Percentiles rank a stretch among this genome's conserved stretches.
Evolutionary conservation across 2,329 filamentous ascomycete species (phyloP).

Genomic region (Tolypocladium nubicola): DNA sequence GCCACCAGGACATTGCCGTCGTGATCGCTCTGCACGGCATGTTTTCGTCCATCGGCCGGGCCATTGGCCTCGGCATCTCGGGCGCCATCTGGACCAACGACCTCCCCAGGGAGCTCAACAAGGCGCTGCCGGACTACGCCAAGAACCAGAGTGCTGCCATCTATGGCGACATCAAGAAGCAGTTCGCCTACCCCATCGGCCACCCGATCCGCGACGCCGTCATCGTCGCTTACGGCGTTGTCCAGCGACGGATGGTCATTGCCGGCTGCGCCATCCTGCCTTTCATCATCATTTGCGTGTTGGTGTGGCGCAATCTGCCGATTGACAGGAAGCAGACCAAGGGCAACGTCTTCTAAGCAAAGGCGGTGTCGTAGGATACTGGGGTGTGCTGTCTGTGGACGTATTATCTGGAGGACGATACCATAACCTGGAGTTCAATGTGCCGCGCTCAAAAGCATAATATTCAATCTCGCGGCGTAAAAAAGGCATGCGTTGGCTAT

Average conservation of each 20-base stretch:
- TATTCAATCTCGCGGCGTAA: background rate
- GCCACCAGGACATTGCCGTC: slow-evolving; percentile 44
- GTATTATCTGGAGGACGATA: background rate
- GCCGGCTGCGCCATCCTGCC: slow-evolving; percentile 25
- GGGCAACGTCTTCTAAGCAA: slow-evolving; percentile 21
- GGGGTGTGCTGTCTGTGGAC: background rate
- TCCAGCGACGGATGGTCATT: slow-evolving; percentile 28
- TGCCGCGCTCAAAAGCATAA: background rate
- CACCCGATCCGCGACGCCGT: slow-evolving; percentile 41
- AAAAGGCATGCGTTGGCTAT: background rate
- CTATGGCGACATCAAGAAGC: slow-evolving; percentile 39
- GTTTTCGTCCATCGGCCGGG: slow-evolving; percentile 46
- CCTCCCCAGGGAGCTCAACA: slow-evolving; percentile 29
- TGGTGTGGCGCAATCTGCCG: slow-evolving; percentile 26
- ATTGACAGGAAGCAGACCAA: slow-evolving; percentile 23
- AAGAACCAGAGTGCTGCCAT: slow-evolving; percentile 23
- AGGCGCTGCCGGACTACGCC: slow-evolving; percentile 28
- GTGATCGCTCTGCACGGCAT: slow-evolving; percentile 46
- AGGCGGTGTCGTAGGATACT: background rate
- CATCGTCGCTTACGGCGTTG: slow-evolving; percentile 40
- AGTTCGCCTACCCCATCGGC: slow-evolving; percentile 37
- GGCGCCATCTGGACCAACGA: slow-evolving; percentile 51
- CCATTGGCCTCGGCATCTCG: slow-evolving; percentile 46
- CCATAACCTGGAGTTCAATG: background rate
- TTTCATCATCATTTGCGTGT: slow-evolving; percentile 18